Percentiles rank a stretch among this genome's conserved stretches.
Evolutionary conservation across 768 basidiomycete genomes (phyloP).

Genomic region (Leccinum variicolor): DNA sequence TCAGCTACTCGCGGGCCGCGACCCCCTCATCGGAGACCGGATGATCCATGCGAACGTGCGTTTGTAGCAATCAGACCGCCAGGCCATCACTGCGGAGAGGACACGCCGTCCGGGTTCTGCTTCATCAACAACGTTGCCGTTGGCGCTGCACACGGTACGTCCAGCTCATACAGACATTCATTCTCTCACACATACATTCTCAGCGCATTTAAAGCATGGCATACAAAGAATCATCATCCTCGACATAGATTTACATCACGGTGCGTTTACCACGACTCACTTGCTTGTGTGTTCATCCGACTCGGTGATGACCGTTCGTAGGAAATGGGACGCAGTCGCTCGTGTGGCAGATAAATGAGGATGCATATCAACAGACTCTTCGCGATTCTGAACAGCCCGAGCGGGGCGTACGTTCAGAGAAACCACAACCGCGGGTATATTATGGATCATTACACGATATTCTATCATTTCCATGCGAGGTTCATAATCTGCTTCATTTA

Average conservation of each 20-base stretch:
- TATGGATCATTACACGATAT: constrained; percentile 96
- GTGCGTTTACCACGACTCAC: constrained; percentile 4
- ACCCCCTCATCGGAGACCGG: constrained; percentile 1
- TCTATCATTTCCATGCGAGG: constrained; percentile 90
- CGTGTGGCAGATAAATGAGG: constrained; percentile 88
- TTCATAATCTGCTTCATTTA: constrained; percentile 23
- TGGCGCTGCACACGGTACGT: constrained; percentile 83
- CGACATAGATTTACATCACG: constrained; percentile 63
- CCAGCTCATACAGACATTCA: not conserved
- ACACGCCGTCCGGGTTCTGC: constrained; percentile 89
- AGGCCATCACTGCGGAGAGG: constrained; percentile 92
- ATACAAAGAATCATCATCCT: constrained; percentile 80
- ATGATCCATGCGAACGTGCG: constrained; percentile 38
- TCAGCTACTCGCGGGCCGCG: constrained; percentile 19
- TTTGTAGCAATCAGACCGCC: constrained; percentile 90
- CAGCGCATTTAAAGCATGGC: constrained; percentile 81
- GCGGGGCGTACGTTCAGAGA: constrained; percentile 25
- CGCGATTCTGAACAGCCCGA: constrained; percentile 38
- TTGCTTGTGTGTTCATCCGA: not conserved
- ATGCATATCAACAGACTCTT: constrained; percentile 67
- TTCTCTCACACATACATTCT: not conserved
- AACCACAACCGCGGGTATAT: constrained; percentile 60
- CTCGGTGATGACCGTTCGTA: constrained; percentile 22
- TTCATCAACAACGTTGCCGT: constrained; percentile 93
- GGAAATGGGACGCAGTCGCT: constrained; percentile 96